These are phyloP conservation scores for Ascochyta clinopodiicola DNA, from an alignment of 2,329 filamentous ascomycete genomes.

Conservation along the genomic window DNA sequence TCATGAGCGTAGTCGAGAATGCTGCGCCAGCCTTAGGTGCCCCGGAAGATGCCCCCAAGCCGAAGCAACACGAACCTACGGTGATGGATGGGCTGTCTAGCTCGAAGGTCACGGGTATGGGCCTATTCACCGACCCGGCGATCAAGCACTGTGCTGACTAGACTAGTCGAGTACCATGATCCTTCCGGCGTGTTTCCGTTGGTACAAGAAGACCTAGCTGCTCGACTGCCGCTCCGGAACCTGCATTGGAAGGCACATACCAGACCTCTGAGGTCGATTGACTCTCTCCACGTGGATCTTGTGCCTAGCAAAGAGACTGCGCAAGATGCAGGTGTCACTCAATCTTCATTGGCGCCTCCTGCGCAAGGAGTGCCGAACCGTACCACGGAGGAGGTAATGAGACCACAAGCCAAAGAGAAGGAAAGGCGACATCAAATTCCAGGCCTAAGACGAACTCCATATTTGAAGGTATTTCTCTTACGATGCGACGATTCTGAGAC, in stretches of 20 bases:
- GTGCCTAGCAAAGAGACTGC: constrained; percentile 65
- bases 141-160: constrained; percentile 27
- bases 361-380: constrained; percentile 26
- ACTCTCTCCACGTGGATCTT: constrained; percentile 88
- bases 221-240: constrained; percentile 84
- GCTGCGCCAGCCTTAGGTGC: constrained; percentile 46
- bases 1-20: constrained; percentile 48
- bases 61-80: constrained; percentile 35
- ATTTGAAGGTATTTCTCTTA: constrained; percentile 87
- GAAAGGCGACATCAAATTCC: constrained; percentile 91
- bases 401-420: constrained; percentile 41
- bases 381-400: constrained; percentile 36
- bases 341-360: constrained; percentile 28
- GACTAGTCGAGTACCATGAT: constrained; percentile 91
- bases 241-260: constrained; percentile 97
- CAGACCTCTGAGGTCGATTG: constrained; percentile 89
- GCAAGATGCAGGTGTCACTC: constrained; percentile 45
- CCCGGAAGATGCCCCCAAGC: constrained; percentile 43
- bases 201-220: constrained; percentile 76
- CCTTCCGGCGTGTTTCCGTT: constrained; percentile 87
- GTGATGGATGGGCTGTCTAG: constrained; percentile 53
- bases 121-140: constrained; percentile 10
- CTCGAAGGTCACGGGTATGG: constrained; percentile 59
- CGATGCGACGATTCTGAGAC: constrained; percentile 95
- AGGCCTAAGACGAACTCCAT: constrained; percentile 88